Evolutionary conservation across 2,329 filamentous ascomycete species (phyloP).

Genomic region (Alternaria novae-zelandiae): DNA sequence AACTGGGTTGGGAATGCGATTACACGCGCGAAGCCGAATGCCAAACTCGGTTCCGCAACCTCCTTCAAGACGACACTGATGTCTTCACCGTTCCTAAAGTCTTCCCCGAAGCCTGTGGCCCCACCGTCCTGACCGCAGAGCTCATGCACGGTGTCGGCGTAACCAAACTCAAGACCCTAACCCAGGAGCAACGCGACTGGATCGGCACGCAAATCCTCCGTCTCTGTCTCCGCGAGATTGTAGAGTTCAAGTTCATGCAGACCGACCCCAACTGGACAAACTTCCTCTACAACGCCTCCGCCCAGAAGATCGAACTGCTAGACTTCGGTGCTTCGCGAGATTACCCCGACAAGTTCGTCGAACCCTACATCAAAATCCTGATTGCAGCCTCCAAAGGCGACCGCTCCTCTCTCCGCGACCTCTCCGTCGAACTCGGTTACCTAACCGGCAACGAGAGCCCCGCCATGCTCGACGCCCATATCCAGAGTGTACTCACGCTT

Average conservation of each 20-base stretch:
- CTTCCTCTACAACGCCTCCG: slow-evolving; percentile 83
- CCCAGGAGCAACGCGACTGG: slow-evolving; percentile 88
- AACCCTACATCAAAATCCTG: slow-evolving; percentile 79
- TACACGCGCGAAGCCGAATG: slow-evolving; percentile 88
- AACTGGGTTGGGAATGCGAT: slow-evolving; percentile 97
- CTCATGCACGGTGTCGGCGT: slow-evolving; percentile 87
- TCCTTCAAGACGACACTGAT: slow-evolving; percentile 76
- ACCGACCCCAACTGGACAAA: slow-evolving; percentile 99
- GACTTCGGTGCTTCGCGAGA: slow-evolving; percentile 95
- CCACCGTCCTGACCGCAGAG: slow-evolving; percentile 90
- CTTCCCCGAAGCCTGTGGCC: slow-evolving; percentile 78
- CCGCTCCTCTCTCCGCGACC: slow-evolving; percentile 64
- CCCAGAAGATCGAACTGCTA: slow-evolving; percentile 80
- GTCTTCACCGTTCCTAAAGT: slow-evolving; percentile 82
- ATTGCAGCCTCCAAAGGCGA: slow-evolving; percentile 79
- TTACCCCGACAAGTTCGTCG: slow-evolving; percentile 80
- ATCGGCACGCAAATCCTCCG: slow-evolving; percentile 93
- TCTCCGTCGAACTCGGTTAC: slow-evolving; percentile 84
- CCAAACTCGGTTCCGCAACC: slow-evolving; percentile 74
- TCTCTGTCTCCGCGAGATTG: slow-evolving; percentile 89
- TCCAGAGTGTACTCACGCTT: slow-evolving; percentile 85
- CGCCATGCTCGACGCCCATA: slow-evolving; percentile 87
- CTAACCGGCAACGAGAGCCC: slow-evolving; percentile 87
- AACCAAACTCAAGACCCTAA: slow-evolving; percentile 77
- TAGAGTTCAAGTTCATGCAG: slow-evolving; percentile 97